These are phyloP conservation scores for Reticulascus tulasneorum DNA, from an alignment of 2,329 filamentous ascomycete genomes.

Conservation along the genomic window DNA sequence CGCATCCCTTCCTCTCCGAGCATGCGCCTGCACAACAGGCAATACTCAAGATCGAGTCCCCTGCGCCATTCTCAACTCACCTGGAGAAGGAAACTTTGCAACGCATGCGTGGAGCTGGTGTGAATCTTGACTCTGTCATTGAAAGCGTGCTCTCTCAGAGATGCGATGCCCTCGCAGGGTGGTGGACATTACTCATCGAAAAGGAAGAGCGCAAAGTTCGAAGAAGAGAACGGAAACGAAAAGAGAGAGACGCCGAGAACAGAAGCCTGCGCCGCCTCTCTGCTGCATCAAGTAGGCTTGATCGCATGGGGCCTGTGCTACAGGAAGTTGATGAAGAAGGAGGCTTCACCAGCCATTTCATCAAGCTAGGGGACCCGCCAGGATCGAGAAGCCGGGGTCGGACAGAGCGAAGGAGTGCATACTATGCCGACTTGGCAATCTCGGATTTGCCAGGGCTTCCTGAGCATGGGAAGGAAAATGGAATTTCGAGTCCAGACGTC, in stretches of 20 bases:
- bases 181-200: conserved; percentile 93
- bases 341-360: conserved; percentile 41
- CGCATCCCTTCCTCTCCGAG: conserved; percentile 82
- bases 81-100: conserved; percentile 89
- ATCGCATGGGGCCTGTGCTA: conserved; percentile 72
- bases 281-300: conserved; percentile 81
- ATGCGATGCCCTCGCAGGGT: conserved; percentile 86
- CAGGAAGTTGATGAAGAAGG: conserved; percentile 78
- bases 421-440: conserved; percentile 58
- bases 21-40: conserved; percentile 84
- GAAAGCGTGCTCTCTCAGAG: conserved; percentile 88
- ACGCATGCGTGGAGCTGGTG: conserved; percentile 88
- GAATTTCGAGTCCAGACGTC: conserved; percentile 38
- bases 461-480: conserved; percentile 49
- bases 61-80: conserved; percentile 76
- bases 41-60: conserved; percentile 77
- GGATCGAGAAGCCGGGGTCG: conserved; percentile 66
- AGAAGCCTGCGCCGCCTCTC: conserved; percentile 79
- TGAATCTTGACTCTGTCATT: conserved; percentile 90
- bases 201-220: conserved; percentile 88
- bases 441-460: conserved; percentile 77
- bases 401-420: conserved; percentile 69
- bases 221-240: conserved; percentile 76
- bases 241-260: conserved; percentile 76
- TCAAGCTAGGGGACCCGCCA: conserved; percentile 38